Conservation (phyloP, 2,329 filamentous ascomycete species). For the Hypoxylon sp. region DNA sequence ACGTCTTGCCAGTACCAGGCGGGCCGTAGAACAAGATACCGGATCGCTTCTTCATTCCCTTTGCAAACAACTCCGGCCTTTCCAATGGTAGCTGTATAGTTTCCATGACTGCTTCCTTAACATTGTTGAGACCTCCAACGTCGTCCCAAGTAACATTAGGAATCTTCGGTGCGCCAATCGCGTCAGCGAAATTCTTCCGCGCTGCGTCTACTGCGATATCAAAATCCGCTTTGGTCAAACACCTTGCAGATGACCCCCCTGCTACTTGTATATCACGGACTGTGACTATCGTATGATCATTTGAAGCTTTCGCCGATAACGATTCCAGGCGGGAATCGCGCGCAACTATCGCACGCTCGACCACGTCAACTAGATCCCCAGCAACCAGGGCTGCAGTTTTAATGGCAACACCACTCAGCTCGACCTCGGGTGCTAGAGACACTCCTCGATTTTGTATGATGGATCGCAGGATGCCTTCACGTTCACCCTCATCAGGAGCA, state of each 20-base stretch:
- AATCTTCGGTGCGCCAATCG: conserved; percentile 97
- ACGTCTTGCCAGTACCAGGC: conserved; percentile 90
- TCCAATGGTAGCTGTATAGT: conserved; percentile 95
- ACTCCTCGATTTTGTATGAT: conserved; percentile 84
- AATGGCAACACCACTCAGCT: conserved; percentile 86
- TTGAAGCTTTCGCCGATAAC: conserved; percentile 69
- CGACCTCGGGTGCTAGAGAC: conserved; percentile 84
- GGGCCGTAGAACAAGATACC: conserved; percentile 94
- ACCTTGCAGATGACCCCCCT: conserved; percentile 83
- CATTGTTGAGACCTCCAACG: conserved; percentile 91
- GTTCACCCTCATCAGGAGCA: conserved; percentile 91
- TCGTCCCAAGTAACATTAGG: conserved; percentile 97
- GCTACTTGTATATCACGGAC: conserved; percentile 89
- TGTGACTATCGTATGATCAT: conserved; percentile 65
- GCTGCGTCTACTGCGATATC: conserved; percentile 95
- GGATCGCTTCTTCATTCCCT: conserved; percentile 97
- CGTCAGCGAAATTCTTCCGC: conserved; percentile 97
- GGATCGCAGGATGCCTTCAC: conserved; percentile 86
- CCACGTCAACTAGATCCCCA: conserved; percentile 93
- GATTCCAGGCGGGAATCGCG: conserved; percentile 81
- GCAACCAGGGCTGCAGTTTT: conserved; percentile 97
- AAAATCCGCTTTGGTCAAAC: conserved; percentile 86
- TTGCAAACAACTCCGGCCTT: conserved; percentile 92
- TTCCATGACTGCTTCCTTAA: conserved; percentile 97
- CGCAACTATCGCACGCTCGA: conserved; percentile 88